Conservation (phyloP, 1,139 yeast species). For the Suhomyces bolitotheri region DNA sequence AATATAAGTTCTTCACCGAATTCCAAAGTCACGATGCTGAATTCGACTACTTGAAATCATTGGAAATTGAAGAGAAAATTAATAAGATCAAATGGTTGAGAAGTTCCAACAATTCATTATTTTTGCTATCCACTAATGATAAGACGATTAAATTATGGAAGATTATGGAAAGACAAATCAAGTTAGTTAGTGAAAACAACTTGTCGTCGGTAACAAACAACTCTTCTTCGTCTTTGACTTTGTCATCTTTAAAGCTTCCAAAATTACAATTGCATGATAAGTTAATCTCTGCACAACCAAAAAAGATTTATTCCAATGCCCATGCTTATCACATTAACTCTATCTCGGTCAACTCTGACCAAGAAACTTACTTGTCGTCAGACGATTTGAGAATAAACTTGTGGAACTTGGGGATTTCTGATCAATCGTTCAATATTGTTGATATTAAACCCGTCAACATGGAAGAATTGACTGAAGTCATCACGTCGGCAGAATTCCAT, state of each 20-base stretch:
- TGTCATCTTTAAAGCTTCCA: conserved; percentile 66
- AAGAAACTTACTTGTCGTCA: conserved; percentile 89
- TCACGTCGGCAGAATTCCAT: conserved; percentile 97
- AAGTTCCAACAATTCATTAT: conserved; percentile 84
- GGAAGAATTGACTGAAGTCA: conserved; percentile 98
- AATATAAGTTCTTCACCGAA: conserved; percentile 93
- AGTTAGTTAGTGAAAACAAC: conserved; percentile 90
- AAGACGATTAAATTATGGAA: conserved; percentile 98
- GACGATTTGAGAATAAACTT: conserved; percentile 95
- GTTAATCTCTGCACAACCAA: conserved; percentile 92
- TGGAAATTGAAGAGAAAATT: conserved; percentile 97
- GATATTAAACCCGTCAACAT: conserved; percentile 97
- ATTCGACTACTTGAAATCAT: conserved; percentile 91
- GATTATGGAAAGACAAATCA: conserved; percentile 85
- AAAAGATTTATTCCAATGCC: conserved; percentile 88
- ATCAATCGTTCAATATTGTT: conserved; percentile 93
- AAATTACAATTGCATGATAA: conserved; percentile 89
- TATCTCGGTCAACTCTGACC: conserved; percentile 91
- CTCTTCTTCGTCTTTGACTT: conserved; percentile 13
- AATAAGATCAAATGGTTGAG: conserved; percentile 97
- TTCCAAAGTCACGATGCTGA: conserved; percentile 99
- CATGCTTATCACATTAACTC: conserved; percentile 98
- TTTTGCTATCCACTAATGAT: conserved; percentile 88
- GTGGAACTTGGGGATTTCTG: conserved; percentile 94
- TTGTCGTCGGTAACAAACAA: conserved; percentile 13